These are phyloP conservation scores for Penicillium mononematosum DNA, from an alignment of 495 filamentous ascomycete genomes.

Conservation along the genomic window DNA sequence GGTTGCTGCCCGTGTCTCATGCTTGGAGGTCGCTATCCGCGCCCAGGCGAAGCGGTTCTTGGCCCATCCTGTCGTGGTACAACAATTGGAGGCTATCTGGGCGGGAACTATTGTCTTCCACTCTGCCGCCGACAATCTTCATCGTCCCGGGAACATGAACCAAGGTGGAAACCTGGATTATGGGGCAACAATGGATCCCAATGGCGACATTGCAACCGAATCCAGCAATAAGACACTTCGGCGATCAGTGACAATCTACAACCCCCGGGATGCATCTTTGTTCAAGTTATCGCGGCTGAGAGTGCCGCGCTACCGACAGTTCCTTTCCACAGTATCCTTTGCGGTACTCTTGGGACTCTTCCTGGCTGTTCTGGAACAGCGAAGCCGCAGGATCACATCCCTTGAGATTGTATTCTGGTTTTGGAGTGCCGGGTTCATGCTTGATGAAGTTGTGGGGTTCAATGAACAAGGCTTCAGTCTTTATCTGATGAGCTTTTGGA, in stretches of 20 bases:
- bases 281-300: conserved; percentile 88
- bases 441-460: conserved; percentile 91
- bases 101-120: conserved; percentile 91
- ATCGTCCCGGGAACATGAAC: conserved; percentile 48
- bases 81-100: conserved; percentile 95
- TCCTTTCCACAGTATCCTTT: conserved; percentile 82
- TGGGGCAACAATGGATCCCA: conserved; percentile 20
- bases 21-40: conserved; percentile 86
- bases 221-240: conserved; percentile 46
- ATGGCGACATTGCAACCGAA: conserved; percentile 10
- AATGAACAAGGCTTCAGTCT: conserved; percentile 91
- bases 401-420: conserved; percentile 91
- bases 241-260: conserved; percentile 81
- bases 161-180: conserved; percentile 30
- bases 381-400: conserved; percentile 72
- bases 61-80: conserved; percentile 83
- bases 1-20: conserved; percentile 72
- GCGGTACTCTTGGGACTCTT: conserved; percentile 80
- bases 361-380: conserved; percentile 66
- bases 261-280: conserved; percentile 81
- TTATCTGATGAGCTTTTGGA: conserved; percentile 97
- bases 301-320: conserved; percentile 85
- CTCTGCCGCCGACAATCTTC: conserved; percentile 77
- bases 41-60: conserved; percentile 87
- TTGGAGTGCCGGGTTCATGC: conserved; percentile 95